These are phyloP conservation scores for Penicillium nucicola DNA, from an alignment of 495 filamentous ascomycete species.

Conservation along the genomic window DNA sequence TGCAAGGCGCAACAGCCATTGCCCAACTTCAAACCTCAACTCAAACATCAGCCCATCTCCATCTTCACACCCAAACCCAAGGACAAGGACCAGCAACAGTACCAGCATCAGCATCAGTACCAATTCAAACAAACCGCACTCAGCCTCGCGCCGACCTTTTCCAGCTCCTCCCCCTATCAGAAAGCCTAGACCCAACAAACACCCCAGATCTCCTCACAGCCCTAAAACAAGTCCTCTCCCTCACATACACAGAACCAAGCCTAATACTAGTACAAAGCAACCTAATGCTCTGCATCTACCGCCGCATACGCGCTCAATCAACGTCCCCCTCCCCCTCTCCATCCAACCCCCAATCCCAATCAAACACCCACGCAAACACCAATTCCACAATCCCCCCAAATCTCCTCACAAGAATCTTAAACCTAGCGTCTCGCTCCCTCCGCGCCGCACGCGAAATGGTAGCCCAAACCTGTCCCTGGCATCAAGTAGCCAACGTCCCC, in stretches of 20 bases:
- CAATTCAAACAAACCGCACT: constrained; percentile 11
- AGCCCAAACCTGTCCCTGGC: constrained; percentile 44
- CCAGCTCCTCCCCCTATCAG: constrained; percentile 42
- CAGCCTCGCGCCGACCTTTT: constrained; percentile 29
- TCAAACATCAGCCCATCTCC: constrained; percentile 5
- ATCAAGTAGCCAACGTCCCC: constrained; percentile 51
- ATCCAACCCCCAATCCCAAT: no score
- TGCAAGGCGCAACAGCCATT: constrained; percentile 40
- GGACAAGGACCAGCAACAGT: constrained; percentile 14
- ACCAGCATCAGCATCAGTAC: constrained; percentile 13
- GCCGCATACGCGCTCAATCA: constrained; percentile 38
- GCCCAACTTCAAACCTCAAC: constrained; percentile 13
- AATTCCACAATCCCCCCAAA: constrained; percentile 33
- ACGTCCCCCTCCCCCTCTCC: no score
- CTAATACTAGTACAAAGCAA: constrained; percentile 49
- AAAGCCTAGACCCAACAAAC: constrained; percentile 43
- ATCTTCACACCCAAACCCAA: constrained; percentile 24
- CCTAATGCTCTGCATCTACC: constrained; percentile 50
- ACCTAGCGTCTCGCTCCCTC: constrained; percentile 30
- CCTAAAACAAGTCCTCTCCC: constrained; percentile 34
- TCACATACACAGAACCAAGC: constrained; percentile 33
- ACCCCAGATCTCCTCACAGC: constrained; percentile 34
- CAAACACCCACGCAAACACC: no score
- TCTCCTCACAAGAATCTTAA: constrained; percentile 35
- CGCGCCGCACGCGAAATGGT: constrained; percentile 39